Base-by-base conservation (phyloP, 768 basidiomycete genomes). In the Kwoniella dendrophila region DNA sequence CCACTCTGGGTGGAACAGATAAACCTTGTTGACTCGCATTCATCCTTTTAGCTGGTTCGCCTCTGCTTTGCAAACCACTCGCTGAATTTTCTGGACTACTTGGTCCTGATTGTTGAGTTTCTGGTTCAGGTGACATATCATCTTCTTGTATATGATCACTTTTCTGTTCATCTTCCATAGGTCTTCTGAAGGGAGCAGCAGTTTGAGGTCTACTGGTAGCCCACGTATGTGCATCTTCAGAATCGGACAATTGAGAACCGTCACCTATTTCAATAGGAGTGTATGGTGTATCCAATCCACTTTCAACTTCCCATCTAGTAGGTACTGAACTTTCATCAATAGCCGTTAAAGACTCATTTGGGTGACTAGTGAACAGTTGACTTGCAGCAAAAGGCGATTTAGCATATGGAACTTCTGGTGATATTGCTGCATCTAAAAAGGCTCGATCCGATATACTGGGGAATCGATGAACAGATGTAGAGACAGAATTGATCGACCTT, bases 301-400 rank as follows among this genome's bases (percentile, higher is more conserved):
- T 32, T 3, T 62, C 32, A 7, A 41, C 51, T 26, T 50, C 52
- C 68, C 70, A 70, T 12, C 59, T 29, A 14, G 51, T 41, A 2
- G 72, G 66, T 30, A 64, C 64, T 14, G 57, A 41, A 18, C 67
- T 62, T 41, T 72, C 73, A 27, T 70, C 66, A 26, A 71, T 75
- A 0, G 74, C 69, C 4, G 53, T 61, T 2, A 75, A 66, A 2
- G 66, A 63, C 4, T 76, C 73, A 34, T 74, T 68, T 8, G 68
- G 68, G 30, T 70, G 67, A 24, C 61, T 59, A n/a, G 88, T 85
- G 73, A 93, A 92, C 2, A 94, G 82, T 65, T 92, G 88, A 16
- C 90, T 89, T 1, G 91, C 88, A 20, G 90, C 87, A 68, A 91
- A 96, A 1, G 92, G 92, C 0, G 92, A 93, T 68, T 91, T 88